Evolutionary conservation across 2,329 filamentous ascomycete genomes (phyloP), one percentile per base, ranked within the genome.

Genomic region (Eutypella sp.): DNA sequence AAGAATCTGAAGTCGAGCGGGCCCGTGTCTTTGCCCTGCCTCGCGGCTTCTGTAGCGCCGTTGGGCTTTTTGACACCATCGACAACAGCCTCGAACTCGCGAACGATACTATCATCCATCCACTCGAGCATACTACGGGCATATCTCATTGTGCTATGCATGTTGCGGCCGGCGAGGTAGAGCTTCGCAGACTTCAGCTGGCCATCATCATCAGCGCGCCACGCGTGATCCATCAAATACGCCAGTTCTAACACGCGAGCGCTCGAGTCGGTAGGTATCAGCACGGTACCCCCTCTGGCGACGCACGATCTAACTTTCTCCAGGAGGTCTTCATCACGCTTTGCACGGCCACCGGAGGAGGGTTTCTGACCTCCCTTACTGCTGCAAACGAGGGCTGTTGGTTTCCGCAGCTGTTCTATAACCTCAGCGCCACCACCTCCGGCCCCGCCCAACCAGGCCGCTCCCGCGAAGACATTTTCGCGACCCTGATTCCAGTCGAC

Each of bases 401-500:
- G 93, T 57, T 95, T 93, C 47, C 90, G 84, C 56, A 99, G 68
- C 61, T 95, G 89, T 67, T 99, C 93, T 46, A 96, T 90, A 18
- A 99, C 89, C 62, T 96, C 90, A 8, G 88, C 85, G 18, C 89
- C 88, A 34, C 88, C 88, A 1, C 81, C 82, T 24, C 85, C 87
- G 19, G 84, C 84, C 5, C 89, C 88, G 39, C 89, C 89, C 36
- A 99, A 76, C 89, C 93, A 97, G 22, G 92, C 90, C 19, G 93
- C 93, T 51, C 92, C 92, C 0, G 92, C 84, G 48, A 96, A 84
- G 15, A 97, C 90, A 67, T 96, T 95, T 64, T 99, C 93, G 56
- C 89, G 82, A n/a, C 87, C 89, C 67, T 96, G 91, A 58, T 96
- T 96, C 93, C 93, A 99, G 61, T 97, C 92, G 16, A 96, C 89